phyloP scores from a whole-genome alignment of 2,329 filamentous ascomycete species.

The Calonectria hawksworthii region DNA sequence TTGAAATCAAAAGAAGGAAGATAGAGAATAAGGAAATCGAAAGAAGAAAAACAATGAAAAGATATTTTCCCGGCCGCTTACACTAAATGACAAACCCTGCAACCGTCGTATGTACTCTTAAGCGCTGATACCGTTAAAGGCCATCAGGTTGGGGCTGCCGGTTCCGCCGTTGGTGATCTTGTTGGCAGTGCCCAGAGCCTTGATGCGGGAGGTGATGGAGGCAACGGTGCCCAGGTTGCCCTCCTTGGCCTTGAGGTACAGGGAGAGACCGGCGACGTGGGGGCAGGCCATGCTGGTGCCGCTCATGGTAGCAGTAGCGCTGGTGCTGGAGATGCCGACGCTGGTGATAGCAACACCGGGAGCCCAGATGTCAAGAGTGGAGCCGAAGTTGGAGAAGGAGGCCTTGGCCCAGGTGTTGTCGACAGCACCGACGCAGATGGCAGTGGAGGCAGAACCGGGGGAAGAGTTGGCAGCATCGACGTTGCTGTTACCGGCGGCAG shows the following conservation, averaged over 20 bases:
- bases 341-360: constrained; percentile 62
- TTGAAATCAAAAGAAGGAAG: not conserved
- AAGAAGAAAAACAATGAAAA: not conserved
- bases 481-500: constrained; percentile 68
- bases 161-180: constrained; percentile 51
- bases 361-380: constrained; percentile 64
- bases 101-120: not conserved
- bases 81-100: not conserved
- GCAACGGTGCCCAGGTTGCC: constrained; percentile 55
- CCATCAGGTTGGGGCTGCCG: constrained; percentile 60
- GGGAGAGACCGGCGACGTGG: constrained; percentile 70
- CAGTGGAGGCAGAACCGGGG: constrained; percentile 62
- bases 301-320: constrained; percentile 61
- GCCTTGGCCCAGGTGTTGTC: constrained; percentile 55
- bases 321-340: constrained; percentile 59
- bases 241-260: constrained; percentile 61
- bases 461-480: constrained; percentile 57
- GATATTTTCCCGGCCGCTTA: constrained; percentile 17
- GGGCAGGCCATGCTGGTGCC: constrained; percentile 76
- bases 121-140: constrained; percentile 58
- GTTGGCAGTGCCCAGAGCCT: constrained; percentile 56
- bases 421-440: constrained; percentile 68
- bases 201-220: constrained; percentile 57
- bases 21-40: not conserved
- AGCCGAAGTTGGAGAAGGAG: constrained; percentile 65